phyloP scores from a whole-genome alignment of 139 green algal species.

The Marvania coccoides region DNA sequence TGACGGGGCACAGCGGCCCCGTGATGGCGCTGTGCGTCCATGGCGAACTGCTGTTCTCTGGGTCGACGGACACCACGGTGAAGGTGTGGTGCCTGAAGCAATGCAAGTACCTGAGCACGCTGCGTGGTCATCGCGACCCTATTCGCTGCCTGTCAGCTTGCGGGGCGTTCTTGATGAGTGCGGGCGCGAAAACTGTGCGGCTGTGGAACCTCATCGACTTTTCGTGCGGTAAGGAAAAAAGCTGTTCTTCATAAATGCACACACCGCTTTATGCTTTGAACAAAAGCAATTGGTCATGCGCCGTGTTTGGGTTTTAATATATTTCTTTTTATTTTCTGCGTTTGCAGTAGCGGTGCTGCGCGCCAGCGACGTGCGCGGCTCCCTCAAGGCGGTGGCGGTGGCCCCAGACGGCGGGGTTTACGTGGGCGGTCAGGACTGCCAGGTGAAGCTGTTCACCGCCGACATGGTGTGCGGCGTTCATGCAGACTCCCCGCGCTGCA shows the following conservation, averaged over 20 bases:
- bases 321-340: neutral
- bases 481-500: neutral
- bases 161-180: slow-evolving; percentile 42
- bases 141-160: slow-evolving; percentile 44
- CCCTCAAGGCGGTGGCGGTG: slow-evolving; percentile 24
- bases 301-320: neutral
- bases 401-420: slow-evolving; percentile 16
- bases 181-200: slow-evolving; percentile 54
- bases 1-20: slow-evolving; percentile 60
- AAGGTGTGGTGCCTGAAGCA: slow-evolving; percentile 61
- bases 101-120: slow-evolving; percentile 29
- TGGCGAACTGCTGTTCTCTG: slow-evolving; percentile 49
- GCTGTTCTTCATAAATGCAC: no score
- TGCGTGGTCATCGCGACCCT: slow-evolving; percentile 61
- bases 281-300: no score
- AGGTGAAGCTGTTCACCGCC: neutral
- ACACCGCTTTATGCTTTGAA: no score
- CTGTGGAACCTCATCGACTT: slow-evolving; percentile 18
- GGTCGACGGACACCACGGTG: slow-evolving; percentile 55
- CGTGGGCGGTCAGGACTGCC: slow-evolving; percentile 42
- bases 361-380: slow-evolving; percentile 17
- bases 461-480: slow-evolving; percentile 6
- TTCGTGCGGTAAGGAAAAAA: no score
- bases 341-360: slow-evolving; percentile 24
- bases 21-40: slow-evolving; percentile 50